Base-by-base conservation (phyloP, 2,329 filamentous ascomycete species). In the Blastomyces parvus region DNA sequence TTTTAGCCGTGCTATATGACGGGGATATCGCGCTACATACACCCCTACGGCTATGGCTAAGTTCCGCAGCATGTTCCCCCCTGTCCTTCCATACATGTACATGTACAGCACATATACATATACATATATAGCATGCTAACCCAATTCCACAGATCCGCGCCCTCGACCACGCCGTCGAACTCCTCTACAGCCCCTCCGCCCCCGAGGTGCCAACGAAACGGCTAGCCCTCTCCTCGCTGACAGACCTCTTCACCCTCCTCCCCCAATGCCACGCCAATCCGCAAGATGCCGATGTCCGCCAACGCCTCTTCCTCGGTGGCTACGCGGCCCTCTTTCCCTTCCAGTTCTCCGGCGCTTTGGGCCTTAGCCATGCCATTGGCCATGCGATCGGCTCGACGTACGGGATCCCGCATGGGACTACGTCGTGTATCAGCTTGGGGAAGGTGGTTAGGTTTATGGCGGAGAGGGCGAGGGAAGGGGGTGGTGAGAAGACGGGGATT, bases 321-420 rank as follows among this genome's bases (percentile, higher is more conserved):
- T 66, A 66, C 48, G 61, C 65, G 4, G 46, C 65, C 38, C 52
- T 66, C 8, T 64, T 63, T 38, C 64, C 65, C 5, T 63, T 66
- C 44, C 40, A n/a, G 22, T 64, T 66, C 53, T 59, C 62, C 4
- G 62, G 59, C 7, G 52, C 55, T 3, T 33, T 66, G 19, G 65
- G 65, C 5, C 60, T 66, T 42, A 66, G 65, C 55, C 65, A 66
- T 59, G 60, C 25, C 6, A 64, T 66, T 46, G 65, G 65, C 14
- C 65, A 66, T 52, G 65, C 64, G 22, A 65, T 66, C 38, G 65
- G 65, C 1, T 62, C 65, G 8, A 61, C 61, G 11, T 66, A 66
- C 60, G 65, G 58, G 19, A 66, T 66, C 40, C 64, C 65, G 9
- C 65, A 66, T 56, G 65, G 65, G 8, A 65, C 65, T 38, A 66